Percentiles rank a stretch among this genome's conserved stretches.
Evolutionary conservation across 139 green algal genomes (phyloP).

Genomic region (Desmodesmus armatus): DNA sequence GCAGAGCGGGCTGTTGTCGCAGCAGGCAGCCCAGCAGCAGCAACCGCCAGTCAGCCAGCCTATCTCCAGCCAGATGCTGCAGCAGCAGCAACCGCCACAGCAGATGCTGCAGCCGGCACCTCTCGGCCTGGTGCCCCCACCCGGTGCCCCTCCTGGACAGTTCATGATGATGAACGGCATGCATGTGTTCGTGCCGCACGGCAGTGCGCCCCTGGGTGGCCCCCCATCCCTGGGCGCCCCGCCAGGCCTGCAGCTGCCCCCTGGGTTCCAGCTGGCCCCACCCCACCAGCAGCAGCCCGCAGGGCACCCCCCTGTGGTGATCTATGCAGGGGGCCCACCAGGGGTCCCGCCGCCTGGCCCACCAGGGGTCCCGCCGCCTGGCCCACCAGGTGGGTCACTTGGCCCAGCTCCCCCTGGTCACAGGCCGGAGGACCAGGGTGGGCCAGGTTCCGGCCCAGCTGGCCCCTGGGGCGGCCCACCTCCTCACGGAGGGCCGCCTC

Average conservation of each 20-base stretch:
- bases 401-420: neutral
- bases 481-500: neutral
- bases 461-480: too few species aligned
- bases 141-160: neutral
- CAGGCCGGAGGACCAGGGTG: neutral
- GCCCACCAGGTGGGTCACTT: neutral
- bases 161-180: neutral
- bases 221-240: neutral
- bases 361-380: neutral
- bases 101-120: constrained; percentile 1
- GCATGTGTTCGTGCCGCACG: constrained; percentile 14
- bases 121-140: neutral
- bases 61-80: neutral
- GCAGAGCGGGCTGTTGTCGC: constrained; percentile 11
- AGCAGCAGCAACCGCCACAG: neutral
- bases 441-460: too few species aligned
- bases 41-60: neutral
- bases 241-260: constrained; percentile 18
- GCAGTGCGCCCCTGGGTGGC: neutral
- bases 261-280: constrained; percentile 1
- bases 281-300: neutral
- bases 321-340: neutral
- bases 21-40: constrained; percentile 9
- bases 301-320: neutral
- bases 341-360: too few species aligned